These are phyloP conservation scores for Penicillium pulvis DNA, from an alignment of 495 filamentous ascomycete genomes.

Conservation along the genomic window DNA sequence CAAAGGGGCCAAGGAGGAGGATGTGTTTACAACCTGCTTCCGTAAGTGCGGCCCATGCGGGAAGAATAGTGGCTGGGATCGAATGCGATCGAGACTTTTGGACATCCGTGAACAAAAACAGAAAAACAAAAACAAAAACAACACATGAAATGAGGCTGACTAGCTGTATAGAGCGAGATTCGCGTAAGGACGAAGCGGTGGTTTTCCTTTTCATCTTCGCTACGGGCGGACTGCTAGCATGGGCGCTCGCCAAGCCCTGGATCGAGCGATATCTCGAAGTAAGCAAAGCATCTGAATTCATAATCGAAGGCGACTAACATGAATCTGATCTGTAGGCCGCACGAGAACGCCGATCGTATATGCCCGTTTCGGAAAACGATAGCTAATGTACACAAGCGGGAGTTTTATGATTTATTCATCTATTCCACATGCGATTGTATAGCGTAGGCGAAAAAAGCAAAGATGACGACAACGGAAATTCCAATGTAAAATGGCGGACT, in stretches of 20 bases:
- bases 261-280: constrained; percentile 60
- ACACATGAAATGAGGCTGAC: constrained; percentile 7
- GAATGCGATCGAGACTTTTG: not conserved
- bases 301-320: constrained; percentile 10
- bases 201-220: constrained; percentile 91
- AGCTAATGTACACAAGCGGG: constrained; percentile 8
- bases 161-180: constrained; percentile 70
- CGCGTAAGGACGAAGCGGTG: constrained; percentile 83
- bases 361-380: constrained; percentile 41
- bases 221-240: constrained; percentile 78
- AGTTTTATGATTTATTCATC: too few relatives aligned
- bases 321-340: constrained; percentile 32
- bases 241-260: constrained; percentile 73
- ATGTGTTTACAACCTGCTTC: constrained; percentile 89
- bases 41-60: constrained; percentile 49
- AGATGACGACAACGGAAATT: constrained; percentile 8
- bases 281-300: constrained; percentile 16
- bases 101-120: not conserved
- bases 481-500: constrained; percentile 2
- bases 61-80: not conserved
- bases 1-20: constrained; percentile 79
- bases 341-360: constrained; percentile 47
- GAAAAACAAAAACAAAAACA: not conserved
- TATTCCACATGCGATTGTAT: not conserved
- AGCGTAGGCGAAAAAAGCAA: not conserved